These are phyloP conservation scores for Elaeis guineensis DNA, from an alignment of 176 grass and related monocot species.

Conservation along the genomic window DNA sequence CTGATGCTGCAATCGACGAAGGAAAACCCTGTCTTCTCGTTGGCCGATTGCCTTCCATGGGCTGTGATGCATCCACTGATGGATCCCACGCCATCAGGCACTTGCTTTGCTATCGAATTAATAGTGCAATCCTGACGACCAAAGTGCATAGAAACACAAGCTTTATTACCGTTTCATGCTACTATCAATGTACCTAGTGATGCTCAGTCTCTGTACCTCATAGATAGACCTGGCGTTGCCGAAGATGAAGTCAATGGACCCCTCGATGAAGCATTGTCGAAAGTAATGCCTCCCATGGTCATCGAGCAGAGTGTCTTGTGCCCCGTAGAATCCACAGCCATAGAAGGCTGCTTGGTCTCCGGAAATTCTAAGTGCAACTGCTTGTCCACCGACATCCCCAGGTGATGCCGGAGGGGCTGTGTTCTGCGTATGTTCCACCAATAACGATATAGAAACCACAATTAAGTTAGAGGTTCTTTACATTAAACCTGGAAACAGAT, in stretches of 20 bases:
- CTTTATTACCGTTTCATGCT: too few relatives aligned
- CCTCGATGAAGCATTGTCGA: constrained; percentile 69
- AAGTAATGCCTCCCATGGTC: constrained; percentile 61
- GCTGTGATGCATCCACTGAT: constrained; percentile 68
- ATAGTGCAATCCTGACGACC: constrained; percentile 51
- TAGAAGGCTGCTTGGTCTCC: constrained; percentile 74
- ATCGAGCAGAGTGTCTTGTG: constrained; percentile 83
- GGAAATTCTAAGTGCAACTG: constrained; percentile 59
- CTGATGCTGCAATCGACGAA: constrained; percentile 60
- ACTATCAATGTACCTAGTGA: too few relatives aligned
- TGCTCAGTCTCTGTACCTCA: constrained; percentile 6
- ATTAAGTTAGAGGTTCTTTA: too few relatives aligned
- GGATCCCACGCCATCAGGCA: neutral
- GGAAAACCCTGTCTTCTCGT: constrained; percentile 58
- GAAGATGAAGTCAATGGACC: constrained; percentile 89
- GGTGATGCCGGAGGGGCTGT: constrained; percentile 38
- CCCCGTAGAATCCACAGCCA: constrained; percentile 64
- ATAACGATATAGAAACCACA: too few relatives aligned
- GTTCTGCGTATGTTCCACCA: constrained; percentile 20
- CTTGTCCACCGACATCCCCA: constrained; percentile 50
- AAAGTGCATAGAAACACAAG: neutral
- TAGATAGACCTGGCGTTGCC: constrained; percentile 69
- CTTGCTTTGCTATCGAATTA: constrained; percentile 50
- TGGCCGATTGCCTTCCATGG: constrained; percentile 44
- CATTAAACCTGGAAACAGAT: too few relatives aligned